Evolutionary conservation across 2,329 filamentous ascomycete species (phyloP).

Genomic region (Hypomyces rosellus): DNA sequence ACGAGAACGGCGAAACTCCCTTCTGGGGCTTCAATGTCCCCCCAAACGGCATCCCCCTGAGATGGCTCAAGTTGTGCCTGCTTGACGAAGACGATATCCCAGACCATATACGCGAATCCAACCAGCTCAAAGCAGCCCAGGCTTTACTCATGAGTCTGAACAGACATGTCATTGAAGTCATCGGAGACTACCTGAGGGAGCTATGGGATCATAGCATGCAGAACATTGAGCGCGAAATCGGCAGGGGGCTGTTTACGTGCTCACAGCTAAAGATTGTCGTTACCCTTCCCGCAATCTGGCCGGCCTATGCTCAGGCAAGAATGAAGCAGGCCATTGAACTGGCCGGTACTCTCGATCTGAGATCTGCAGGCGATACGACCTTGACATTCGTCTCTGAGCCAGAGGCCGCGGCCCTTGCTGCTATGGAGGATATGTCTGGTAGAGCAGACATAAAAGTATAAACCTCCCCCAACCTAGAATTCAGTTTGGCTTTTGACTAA

Average conservation of each 20-base stretch:
- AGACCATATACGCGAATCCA: conserved; percentile 14
- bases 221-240: conserved; percentile 21
- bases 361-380: conserved; percentile 22
- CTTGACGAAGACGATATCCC: conserved; percentile 26
- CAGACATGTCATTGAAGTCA: conserved; percentile 22
- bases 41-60: conserved; percentile 14
- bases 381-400: conserved; percentile 36
- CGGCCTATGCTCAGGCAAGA: conserved; percentile 26
- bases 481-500: neutral
- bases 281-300: conserved; percentile 43
- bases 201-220: conserved; percentile 28
- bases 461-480: neutral
- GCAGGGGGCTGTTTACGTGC: conserved; percentile 15
- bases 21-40: conserved; percentile 30
- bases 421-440: conserved; percentile 22
- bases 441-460: conserved; percentile 17
- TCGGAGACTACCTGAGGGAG: conserved; percentile 25
- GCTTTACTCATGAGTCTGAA: neutral
- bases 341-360: conserved; percentile 30
- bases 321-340: conserved; percentile 30
- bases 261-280: conserved; percentile 31
- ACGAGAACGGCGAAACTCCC: accelerated
- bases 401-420: conserved; percentile 38
- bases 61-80: conserved; percentile 39
- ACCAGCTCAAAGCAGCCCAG: conserved; percentile 15